Conservation (phyloP, 2,329 filamentous ascomycete genomes). For the Cladosporium sp. region DNA sequence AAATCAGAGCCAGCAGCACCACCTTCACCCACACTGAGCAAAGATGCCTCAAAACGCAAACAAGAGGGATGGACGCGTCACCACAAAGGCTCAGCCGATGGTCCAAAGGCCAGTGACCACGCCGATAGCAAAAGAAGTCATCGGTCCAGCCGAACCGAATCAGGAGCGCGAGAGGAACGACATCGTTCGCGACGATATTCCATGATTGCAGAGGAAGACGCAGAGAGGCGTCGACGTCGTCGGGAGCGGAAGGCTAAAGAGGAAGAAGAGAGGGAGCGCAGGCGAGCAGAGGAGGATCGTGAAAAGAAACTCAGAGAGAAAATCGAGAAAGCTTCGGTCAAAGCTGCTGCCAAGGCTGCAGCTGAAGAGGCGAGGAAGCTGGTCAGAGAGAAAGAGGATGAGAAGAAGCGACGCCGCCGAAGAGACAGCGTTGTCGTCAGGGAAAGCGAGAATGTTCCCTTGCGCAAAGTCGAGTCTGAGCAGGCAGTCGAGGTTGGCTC, state of each 20-base stretch:
- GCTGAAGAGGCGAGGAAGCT: constrained; percentile 15
- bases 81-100: not conserved
- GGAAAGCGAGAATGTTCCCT: not conserved
- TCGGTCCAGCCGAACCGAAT: not conserved
- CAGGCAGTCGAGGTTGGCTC: constrained; percentile 9
- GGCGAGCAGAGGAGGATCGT: not conserved
- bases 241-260: constrained; percentile 9
- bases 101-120: not conserved
- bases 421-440: constrained; percentile 15
- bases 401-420: constrained; percentile 1
- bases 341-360: constrained; percentile 11
- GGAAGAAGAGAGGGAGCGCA: not conserved
- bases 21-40: constrained; percentile 12
- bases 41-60: constrained; percentile 3
- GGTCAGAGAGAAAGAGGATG: constrained; percentile 12
- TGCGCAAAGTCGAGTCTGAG: constrained; percentile 3
- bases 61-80: constrained; percentile 8
- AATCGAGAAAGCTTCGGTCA: constrained; percentile 5
- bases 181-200: constrained; percentile 4
- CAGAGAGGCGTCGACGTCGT: constrained; percentile 8
- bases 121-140: not conserved
- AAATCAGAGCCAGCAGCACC: not conserved
- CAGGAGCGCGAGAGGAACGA: not conserved
- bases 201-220: constrained; percentile 16
- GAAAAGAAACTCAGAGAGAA: constrained; percentile 4